Conservation (phyloP, 1,284 basidiomycete genomes). For the Fomitiporia mediterranea region DNA sequence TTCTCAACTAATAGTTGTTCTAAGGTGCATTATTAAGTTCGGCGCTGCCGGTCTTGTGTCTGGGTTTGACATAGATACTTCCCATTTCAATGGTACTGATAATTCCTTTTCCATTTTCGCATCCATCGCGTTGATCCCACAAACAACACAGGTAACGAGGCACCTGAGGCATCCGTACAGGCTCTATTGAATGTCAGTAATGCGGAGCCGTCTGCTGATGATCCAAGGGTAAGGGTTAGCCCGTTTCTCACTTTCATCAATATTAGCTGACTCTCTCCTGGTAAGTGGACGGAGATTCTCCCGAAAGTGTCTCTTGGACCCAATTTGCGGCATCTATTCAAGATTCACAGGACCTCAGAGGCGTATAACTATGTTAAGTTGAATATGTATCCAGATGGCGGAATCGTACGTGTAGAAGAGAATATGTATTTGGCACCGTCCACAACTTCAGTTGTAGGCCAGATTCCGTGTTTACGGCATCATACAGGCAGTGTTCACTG, state of each 20-base stretch:
- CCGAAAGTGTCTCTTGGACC: slow-evolving; percentile 76
- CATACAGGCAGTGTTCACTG: slow-evolving; percentile 62
- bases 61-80: slow-evolving; percentile 95
- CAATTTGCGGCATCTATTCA: slow-evolving; percentile 82
- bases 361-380: slow-evolving; percentile 83
- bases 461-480: slow-evolving; percentile 86
- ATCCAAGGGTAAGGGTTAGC: slow-evolving; percentile 46
- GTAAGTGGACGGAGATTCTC: slow-evolving; percentile 79
- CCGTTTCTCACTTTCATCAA: slow-evolving; percentile 1
- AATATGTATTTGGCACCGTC: slow-evolving; percentile 15
- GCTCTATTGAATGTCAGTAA: slow-evolving; percentile 48
- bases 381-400: slow-evolving; percentile 96
- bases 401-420: slow-evolving; percentile 74
- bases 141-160: slow-evolving; percentile 72
- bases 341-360: slow-evolving; percentile 48
- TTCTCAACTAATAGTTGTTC: neutral
- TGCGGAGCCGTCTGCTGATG: slow-evolving; percentile 41
- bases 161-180: slow-evolving; percentile 74
- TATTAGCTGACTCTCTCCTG: neutral
- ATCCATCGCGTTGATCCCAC: neutral
- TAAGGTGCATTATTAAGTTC: slow-evolving; percentile 86
- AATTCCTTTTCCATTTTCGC: neutral
- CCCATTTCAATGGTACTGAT: slow-evolving; percentile 82
- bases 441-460: slow-evolving; percentile 44
- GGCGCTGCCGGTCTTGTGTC: slow-evolving; percentile 73